phyloP scores from a whole-genome alignment of 2,329 filamentous ascomycete species.

The Botryotinia globosa region DNA sequence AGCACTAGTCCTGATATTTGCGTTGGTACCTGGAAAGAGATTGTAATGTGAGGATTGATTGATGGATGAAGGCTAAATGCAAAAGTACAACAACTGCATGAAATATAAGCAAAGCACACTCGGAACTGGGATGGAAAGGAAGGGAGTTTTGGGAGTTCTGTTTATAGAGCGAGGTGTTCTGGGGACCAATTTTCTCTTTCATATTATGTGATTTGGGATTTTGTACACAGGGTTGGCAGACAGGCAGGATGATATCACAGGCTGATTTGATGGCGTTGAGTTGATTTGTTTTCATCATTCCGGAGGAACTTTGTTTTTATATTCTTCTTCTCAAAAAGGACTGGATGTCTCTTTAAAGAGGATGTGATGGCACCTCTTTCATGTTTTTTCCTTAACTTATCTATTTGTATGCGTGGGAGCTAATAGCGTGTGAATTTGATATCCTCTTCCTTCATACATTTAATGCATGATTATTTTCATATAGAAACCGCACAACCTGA shows the following conservation, averaged over 20 bases:
- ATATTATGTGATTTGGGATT: neutral
- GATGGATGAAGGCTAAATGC: neutral
- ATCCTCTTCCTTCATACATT: slow-evolving; percentile 7
- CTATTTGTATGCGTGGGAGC: slow-evolving; percentile 8
- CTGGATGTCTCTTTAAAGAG: neutral
- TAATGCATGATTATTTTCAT: slow-evolving; percentile 2
- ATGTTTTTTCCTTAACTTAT: neutral
- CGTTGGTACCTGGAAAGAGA: slow-evolving; percentile 87
- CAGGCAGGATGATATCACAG: slow-evolving; percentile 18
- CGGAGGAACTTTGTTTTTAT: neutral
- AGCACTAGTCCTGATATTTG: slow-evolving; percentile 84
- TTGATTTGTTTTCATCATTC: neutral
- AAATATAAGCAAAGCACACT: neutral
- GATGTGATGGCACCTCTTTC: neutral
- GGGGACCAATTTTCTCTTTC: slow-evolving; percentile 7
- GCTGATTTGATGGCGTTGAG: slow-evolving; percentile 16
- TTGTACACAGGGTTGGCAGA: slow-evolving; percentile 12
- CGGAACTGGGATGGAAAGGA: neutral
- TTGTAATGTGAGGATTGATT: slow-evolving; percentile 48
- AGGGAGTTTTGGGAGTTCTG: slow-evolving; percentile 1
- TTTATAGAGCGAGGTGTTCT: slow-evolving; percentile 21
- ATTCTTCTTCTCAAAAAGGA: neutral
- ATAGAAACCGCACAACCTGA: neutral
- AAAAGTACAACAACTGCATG: neutral
- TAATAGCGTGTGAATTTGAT: slow-evolving; percentile 6